Conservation (phyloP, 1,139 yeast genomes). For the Geotrichum reessii region DNA sequence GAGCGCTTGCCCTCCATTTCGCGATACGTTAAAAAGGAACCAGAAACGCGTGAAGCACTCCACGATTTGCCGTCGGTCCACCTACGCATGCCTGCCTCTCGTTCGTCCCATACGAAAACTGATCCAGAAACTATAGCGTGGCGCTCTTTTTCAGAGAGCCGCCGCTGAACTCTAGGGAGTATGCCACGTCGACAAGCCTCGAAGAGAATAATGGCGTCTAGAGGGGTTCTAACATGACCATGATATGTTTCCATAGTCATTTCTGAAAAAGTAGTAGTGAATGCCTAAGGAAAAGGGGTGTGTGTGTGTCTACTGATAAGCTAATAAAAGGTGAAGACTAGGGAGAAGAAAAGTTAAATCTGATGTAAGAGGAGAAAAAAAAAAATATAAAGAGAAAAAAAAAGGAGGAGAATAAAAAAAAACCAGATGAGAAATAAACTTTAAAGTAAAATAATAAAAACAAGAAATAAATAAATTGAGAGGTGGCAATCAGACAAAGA, state of each 20-base stretch:
- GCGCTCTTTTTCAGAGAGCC: conserved; percentile 57
- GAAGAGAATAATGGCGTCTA: conserved; percentile 58
- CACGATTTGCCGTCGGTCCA: too few species aligned
- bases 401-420: not conserved
- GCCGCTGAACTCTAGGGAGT: conserved; percentile 53
- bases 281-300: too few species aligned
- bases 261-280: not conserved
- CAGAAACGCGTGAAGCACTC: too few species aligned
- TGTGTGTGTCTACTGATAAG: not conserved
- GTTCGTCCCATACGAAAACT: conserved; percentile 66
- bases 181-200: conserved; percentile 57
- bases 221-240: conserved; percentile 52
- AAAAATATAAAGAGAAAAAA: not conserved
- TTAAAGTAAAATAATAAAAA: not conserved
- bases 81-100: conserved; percentile 62
- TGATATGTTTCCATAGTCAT: conserved; percentile 50
- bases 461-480: not conserved
- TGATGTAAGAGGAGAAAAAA: not conserved
- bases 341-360: not conserved
- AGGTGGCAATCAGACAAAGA: conserved; percentile 5
- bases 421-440: not conserved
- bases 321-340: not conserved
- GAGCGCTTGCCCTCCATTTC: conserved; percentile 47
- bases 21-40: conserved; percentile 57
- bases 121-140: conserved; percentile 51